Evolutionary conservation across 2,329 filamentous ascomycete genomes (phyloP).

Genomic region (Cladosporium sp.): DNA sequence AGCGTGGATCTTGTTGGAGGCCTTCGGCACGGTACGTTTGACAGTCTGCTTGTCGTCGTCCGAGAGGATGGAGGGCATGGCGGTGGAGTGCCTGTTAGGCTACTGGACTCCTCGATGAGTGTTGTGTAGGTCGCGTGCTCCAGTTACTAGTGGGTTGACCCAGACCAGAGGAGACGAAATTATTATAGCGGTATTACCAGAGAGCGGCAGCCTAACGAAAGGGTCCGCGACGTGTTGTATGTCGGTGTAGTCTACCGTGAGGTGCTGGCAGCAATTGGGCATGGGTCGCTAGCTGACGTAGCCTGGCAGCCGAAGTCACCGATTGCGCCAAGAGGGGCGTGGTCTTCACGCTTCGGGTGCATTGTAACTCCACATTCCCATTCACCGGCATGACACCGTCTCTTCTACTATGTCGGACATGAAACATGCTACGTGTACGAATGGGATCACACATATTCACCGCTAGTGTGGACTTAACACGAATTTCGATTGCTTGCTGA

Average conservation of each 20-base stretch:
- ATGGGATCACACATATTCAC: background rate
- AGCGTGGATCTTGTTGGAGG: slow-evolving; percentile 95
- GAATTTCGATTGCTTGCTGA: background rate
- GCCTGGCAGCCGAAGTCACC: slow-evolving; percentile 6
- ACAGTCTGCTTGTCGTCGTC: slow-evolving; percentile 97
- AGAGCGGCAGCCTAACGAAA: slow-evolving; percentile 16
- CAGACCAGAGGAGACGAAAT: background rate
- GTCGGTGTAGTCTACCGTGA: slow-evolving; percentile 6
- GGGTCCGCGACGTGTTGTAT: slow-evolving; percentile 13
- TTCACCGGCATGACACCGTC: slow-evolving; percentile 2
- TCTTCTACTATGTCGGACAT: background rate
- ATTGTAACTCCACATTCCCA: slow-evolving; percentile 2
- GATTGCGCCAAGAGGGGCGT: slow-evolving; percentile 7
- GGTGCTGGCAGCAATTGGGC: background rate
- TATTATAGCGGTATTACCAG: background rate
- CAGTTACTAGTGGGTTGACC: slow-evolving; percentile 3
- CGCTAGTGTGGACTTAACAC: background rate
- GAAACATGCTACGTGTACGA: background rate
- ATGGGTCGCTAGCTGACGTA: slow-evolving; percentile 11
- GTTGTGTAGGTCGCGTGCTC: slow-evolving; percentile 12
- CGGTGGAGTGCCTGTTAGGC: slow-evolving; percentile 20
- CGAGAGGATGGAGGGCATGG: slow-evolving; percentile 68
- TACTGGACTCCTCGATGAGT: slow-evolving; percentile 1
- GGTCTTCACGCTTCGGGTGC: slow-evolving; percentile 2
- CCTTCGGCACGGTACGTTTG: slow-evolving; percentile 89